phyloP scores from a whole-genome alignment of 1,284 basidiomycete species.

The Coniferiporia weirii region DNA sequence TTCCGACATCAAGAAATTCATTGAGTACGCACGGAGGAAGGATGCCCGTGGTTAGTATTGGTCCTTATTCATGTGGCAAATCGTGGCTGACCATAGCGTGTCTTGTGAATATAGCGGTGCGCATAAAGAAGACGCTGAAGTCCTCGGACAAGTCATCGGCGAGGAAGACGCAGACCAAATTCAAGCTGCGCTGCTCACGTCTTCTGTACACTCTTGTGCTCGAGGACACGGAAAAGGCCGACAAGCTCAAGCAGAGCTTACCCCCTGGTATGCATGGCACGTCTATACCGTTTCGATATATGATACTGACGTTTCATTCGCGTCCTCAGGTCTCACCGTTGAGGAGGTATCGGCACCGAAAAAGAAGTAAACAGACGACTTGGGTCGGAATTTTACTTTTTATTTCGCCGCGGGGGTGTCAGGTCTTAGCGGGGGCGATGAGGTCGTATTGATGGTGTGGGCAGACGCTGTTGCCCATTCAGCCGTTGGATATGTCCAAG shows the following conservation, averaged over 20 bases:
- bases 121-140: slow-evolving; percentile 90
- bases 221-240: slow-evolving; percentile 97
- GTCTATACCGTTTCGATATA: not conserved
- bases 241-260: slow-evolving; percentile 94
- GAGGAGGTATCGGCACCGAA: slow-evolving; percentile 58
- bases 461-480: not conserved
- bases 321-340: slow-evolving; percentile 49
- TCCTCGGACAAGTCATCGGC: slow-evolving; percentile 31
- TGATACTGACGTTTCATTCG: not conserved
- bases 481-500: not conserved
- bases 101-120: slow-evolving; percentile 61
- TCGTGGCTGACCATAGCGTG: slow-evolving; percentile 2
- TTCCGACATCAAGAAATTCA: slow-evolving; percentile 98
- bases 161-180: slow-evolving; percentile 88
- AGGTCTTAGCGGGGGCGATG: not conserved
- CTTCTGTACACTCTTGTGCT: slow-evolving; percentile 97
- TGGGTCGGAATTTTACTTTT: slow-evolving; percentile 30
- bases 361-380: slow-evolving; percentile 55
- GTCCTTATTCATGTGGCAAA: slow-evolving; percentile 9
- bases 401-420: not conserved
- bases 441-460: not conserved
- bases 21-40: slow-evolving; percentile 92
- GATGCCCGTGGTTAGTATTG: slow-evolving; percentile 65
- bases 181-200: slow-evolving; percentile 97
- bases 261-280: slow-evolving; percentile 74